Evolutionary conservation across 1,284 basidiomycete species (phyloP), one percentile per base, ranked within the genome.

Genomic region (Rhodotorula sp.): DNA sequence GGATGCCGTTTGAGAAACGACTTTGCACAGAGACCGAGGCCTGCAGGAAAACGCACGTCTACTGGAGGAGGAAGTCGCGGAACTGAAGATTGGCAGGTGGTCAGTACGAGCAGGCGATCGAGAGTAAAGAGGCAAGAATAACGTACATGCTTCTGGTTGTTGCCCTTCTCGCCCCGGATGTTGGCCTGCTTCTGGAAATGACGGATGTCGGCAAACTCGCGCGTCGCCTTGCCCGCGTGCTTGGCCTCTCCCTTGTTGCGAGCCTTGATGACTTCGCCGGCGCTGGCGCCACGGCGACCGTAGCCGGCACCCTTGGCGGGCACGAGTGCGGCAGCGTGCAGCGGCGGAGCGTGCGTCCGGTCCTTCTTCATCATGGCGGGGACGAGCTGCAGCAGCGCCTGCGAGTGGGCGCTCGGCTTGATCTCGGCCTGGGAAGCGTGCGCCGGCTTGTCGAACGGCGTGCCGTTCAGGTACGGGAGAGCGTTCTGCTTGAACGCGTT

Each of bases 161-260:
- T 75, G 34, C 70, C 71, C 16, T 64, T 52, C 26, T 68, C 60
- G 12, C 70, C 73, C 28, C 66, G 61, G 50, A 67, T 60, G 45
- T 70, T 52, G 43, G 64, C 65, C 38, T 67, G 63, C 14, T 68
- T 50, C 31, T 64, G 57, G 62, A 58, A 67, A 26, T 26, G 21
- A 57, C 56, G 59, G 23, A 62, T 38, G 79, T 97, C 95, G 70
- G 90, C 85, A 82, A 92, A 93, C 78, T 95, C 89, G 67, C 88
- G 85, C 1, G 93, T 87, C 81, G 97, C 93, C 65, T 92, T 86
- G 57, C 90, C 93, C 21, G 95, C 97, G 82, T 97, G 91, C 70
- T 86, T 86, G 3, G 97, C 97, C 83, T 99, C 95, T 5, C 97
- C 97, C 19, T 87, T 86, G 83, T 98, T 98, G 60, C 93, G 85